Percentiles rank a stretch among this genome's conserved stretches.
Conservation (phyloP, 345 rosid genomes). For the Citrus australasica region DNA sequence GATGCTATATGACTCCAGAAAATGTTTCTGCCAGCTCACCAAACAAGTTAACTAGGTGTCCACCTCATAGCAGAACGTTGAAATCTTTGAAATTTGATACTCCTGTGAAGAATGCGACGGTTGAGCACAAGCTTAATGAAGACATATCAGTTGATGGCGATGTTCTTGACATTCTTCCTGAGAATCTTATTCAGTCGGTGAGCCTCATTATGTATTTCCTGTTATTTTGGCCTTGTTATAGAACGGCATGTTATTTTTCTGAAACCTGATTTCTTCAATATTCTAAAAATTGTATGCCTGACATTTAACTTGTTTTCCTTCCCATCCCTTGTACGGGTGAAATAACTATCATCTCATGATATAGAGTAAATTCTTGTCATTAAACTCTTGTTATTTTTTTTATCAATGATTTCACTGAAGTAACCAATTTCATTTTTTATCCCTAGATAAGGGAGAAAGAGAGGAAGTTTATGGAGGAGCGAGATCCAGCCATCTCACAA, state of each 20-base stretch:
- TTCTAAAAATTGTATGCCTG: neutral
- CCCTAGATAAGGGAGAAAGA: constrained; percentile 77
- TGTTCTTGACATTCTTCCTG: constrained; percentile 48
- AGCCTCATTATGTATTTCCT: constrained; percentile 16
- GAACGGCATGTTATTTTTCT: neutral
- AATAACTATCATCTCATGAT: neutral
- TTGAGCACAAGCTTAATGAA: constrained; percentile 22
- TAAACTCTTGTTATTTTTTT: neutral
- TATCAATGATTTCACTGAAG: neutral
- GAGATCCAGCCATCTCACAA: constrained; percentile 73
- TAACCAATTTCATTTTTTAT: constrained; percentile 7
- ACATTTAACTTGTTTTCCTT: neutral
- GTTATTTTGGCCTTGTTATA: neutral
- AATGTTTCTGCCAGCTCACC: constrained; percentile 35
- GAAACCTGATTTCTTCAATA: neutral
- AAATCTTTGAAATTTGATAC: constrained; percentile 57
- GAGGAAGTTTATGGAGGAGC: constrained; percentile 56
- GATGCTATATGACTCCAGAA: constrained; percentile 53
- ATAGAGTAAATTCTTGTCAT: neutral
- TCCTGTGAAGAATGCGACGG: constrained; percentile 25
- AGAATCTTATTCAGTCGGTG: constrained; percentile 58
- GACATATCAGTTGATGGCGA: constrained; percentile 38
- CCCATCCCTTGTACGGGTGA: neutral
- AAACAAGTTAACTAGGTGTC: constrained; percentile 58
- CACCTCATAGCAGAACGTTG: constrained; percentile 53